Evolutionary conservation across 2,329 filamentous ascomycete species (phyloP), one percentile per base, ranked within the genome.

Genomic region (Trichoderma simmonsii): DNA sequence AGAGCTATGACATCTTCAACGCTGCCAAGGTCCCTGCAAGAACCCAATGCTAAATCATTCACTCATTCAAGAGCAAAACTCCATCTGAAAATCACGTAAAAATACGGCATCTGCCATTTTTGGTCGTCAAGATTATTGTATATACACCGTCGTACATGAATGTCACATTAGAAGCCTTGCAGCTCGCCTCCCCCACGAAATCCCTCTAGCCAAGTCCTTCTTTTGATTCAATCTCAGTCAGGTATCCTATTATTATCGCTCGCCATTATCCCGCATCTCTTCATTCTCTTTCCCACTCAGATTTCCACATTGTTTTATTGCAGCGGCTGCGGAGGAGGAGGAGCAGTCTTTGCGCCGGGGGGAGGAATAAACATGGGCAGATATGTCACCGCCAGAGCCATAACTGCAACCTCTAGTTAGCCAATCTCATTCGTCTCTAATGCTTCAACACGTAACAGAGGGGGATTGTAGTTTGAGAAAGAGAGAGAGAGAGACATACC

Each of bases 341-440:
- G 75, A 54, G 77, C 80, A 62, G 82, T 83, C 60, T 78, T 59
- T 76, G 77, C 43, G 74, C 78, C 69, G 18, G 78, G 75, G 11
- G 83, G 84, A 3, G 85, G 85, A 67, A 87, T 77, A 79, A 87
- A 87, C 65, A 87, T 79, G 26, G 85, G 85, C 68, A 87, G 81
- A 74, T 87, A 87, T 66, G 83, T 85, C 36, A 87, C 83, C 73
- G 79, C 82, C 63, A 92, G 84, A 51, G 89, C 86, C 86, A 91
- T 87, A 73, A 89, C 89, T 91, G 73, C 73, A 36, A 11, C 26
- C 4, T 15, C 5, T 5, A 54, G 54, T 61, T 21, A 69, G 64
- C 18, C 24, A 51, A n/a, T 5, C 30, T 36, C 2, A 6, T 26
- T 18, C 61, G 24, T 61, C 14, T 71, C 30, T 34, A 48, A 34